These are phyloP conservation scores for Globisporangium carolinianum DNA, from an alignment of 352 stramenopile genomes.

Conservation along the genomic window DNA sequence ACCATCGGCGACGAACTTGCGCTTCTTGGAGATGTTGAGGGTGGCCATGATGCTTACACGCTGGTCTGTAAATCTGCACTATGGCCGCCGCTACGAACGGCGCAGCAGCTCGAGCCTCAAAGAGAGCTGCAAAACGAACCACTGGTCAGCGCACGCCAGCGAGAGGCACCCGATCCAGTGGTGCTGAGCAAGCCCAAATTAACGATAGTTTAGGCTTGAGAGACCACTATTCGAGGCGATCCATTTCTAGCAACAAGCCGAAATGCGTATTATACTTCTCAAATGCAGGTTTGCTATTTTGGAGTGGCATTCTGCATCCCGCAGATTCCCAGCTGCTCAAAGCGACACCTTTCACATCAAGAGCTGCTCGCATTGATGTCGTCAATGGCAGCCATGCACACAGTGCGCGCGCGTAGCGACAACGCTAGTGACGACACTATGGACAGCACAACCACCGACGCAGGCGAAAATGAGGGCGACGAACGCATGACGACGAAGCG, in stretches of 20 bases:
- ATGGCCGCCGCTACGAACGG: background rate
- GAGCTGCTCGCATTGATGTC: background rate
- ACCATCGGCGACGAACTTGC: slow-evolving; percentile 99
- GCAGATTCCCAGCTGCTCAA: too few species aligned
- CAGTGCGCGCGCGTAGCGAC: too few species aligned
- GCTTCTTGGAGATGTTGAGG: slow-evolving; percentile 97
- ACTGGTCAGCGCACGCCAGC: background rate
- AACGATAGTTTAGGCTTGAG: background rate
- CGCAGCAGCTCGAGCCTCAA: background rate
- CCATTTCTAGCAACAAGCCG: too few species aligned
- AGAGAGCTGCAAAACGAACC: background rate
- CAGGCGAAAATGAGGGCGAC: background rate
- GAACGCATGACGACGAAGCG: slow-evolving; percentile 26
- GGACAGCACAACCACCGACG: too few species aligned
- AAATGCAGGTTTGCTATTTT: too few species aligned
- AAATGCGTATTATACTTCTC: too few species aligned
- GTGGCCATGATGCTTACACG: slow-evolving; percentile 58
- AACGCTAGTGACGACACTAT: too few species aligned
- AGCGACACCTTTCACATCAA: too few species aligned
- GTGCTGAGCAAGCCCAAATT: background rate
- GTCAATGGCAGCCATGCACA: background rate
- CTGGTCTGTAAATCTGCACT: slow-evolving; percentile 14
- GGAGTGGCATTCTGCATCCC: too few species aligned
- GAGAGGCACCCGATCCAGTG: background rate
- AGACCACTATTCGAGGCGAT: too few species aligned